phyloP scores from a whole-genome alignment of 345 rosid species.

The Dimocarpus longan region DNA sequence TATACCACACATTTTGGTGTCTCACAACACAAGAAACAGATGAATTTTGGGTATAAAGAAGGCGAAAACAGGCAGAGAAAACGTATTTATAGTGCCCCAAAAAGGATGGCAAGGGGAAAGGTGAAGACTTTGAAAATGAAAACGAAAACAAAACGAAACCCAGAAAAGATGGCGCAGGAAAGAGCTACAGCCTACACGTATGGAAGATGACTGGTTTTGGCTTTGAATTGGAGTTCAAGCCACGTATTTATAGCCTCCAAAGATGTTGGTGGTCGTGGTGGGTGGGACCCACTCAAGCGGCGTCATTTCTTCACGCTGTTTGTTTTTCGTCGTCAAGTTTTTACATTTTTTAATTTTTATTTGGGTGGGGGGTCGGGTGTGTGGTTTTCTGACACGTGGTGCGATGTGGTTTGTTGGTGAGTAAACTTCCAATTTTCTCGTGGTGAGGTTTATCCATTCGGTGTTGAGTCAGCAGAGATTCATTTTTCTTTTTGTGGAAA shows the following conservation, averaged over 20 bases:
- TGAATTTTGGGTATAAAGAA: neutral
- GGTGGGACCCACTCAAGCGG: neutral
- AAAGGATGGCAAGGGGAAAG: neutral
- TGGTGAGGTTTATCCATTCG: slow-evolving; percentile 25
- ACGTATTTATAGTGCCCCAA: neutral
- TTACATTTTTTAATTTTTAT: neutral
- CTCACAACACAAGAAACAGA: neutral
- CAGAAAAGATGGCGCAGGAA: slow-evolving; percentile 20
- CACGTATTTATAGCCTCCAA: slow-evolving; percentile 37
- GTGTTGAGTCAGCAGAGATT: slow-evolving; percentile 23
- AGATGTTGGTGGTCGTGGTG: neutral
- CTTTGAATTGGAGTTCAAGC: neutral
- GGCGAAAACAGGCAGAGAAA: neutral
- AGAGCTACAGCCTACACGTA: slow-evolving; percentile 20
- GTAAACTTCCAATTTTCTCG: neutral
- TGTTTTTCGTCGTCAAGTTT: neutral
- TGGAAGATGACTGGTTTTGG: neutral
- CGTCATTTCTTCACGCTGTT: slow-evolving; percentile 10
- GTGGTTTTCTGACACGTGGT: neutral
- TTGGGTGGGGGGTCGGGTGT: neutral
- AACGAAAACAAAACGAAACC: neutral
- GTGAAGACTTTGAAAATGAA: neutral
- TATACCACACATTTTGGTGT: slow-evolving; percentile 81
- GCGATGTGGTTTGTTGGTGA: neutral
- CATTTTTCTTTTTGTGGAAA: no score